Evolutionary conservation across 441 rosid genomes (phyloP), one percentile per base, ranked within the genome.

Genomic region (Flueggea neowawraea): DNA sequence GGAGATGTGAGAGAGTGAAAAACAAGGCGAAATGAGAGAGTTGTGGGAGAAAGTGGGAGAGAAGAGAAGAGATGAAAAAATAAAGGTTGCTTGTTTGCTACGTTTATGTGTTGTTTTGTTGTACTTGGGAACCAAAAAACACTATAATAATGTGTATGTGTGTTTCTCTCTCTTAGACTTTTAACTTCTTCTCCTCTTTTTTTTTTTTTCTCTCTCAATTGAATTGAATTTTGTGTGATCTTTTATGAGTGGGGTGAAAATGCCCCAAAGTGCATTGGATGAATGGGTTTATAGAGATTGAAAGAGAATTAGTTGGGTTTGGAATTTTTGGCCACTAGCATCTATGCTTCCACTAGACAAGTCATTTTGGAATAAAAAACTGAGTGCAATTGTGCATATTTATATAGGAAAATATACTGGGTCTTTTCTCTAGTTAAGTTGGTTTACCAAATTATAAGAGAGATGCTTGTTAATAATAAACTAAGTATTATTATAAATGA

Each of bases 321-420:
- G 75, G 78, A 77, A 76, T 71, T 72, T 68, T 10, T 54, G 66
- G 79, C 41, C 77, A 57, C 50, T 57, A 62, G 75, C 80, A 60
- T 72, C 57, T 16, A 43, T 62, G 62, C 64, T 70, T 51, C 52
- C 68, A 57, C 43, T 49, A 64, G 60, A 64, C 50, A 55, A 57
- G 47, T 12, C 44, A 48, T 54, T 52, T 59, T 51, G 55, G 68
- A 70, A 47, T 60, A 55, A 53, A 64, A 16, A 61, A 36, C 41
- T 36, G 7, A 36, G 7, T 36, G 28, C 28, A 22, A 22, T 22
- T 22, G 28, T 22, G 41, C 41, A 36, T 36, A 36, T 36, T 36
- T 36, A 36, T 36, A 36, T 36, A 36, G 28, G 28, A 22, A 22
- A 22, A 22, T 22, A 22, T 22, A 22, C 28, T 22, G 28, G 28